phyloP scores from a whole-genome alignment of 2,329 filamentous ascomycete species.

The Xylaria sp. region DNA sequence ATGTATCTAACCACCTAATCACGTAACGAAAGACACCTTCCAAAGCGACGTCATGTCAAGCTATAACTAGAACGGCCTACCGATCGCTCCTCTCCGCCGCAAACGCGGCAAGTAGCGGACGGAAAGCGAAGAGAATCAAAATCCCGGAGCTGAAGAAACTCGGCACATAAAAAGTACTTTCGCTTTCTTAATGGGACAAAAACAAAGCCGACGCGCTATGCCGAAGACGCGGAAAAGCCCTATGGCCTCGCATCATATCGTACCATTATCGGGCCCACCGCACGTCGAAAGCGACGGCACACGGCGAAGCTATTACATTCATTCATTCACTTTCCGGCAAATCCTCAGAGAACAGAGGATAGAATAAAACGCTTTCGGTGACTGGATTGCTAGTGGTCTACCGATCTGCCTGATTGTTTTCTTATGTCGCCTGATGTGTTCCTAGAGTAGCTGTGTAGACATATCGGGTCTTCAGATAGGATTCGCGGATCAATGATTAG shows the following conservation, averaged over 20 bases:
- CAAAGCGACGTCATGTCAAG: neutral
- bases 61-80: neutral
- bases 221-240: constrained; percentile 2
- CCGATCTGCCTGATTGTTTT: neutral
- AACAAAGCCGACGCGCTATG: neutral
- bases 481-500: neutral
- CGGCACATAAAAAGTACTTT: neutral
- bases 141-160: neutral
- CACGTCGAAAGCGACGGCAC: too few species aligned
- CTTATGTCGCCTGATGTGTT: neutral
- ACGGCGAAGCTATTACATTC: neutral
- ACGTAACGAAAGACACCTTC: neutral
- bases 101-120: neutral
- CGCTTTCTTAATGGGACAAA: neutral
- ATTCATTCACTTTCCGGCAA: neutral
- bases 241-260: constrained; percentile 8
- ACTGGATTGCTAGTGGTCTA: neutral
- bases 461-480: neutral
- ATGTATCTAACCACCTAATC: neutral
- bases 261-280: constrained; percentile 9
- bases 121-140: neutral
- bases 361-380: neutral
- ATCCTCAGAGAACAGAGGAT: neutral
- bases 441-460: too few species aligned
- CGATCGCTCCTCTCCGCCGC: neutral